Base-by-base conservation (phyloP, 1,139 yeast genomes). In the Yamadazyma aaseri region DNA sequence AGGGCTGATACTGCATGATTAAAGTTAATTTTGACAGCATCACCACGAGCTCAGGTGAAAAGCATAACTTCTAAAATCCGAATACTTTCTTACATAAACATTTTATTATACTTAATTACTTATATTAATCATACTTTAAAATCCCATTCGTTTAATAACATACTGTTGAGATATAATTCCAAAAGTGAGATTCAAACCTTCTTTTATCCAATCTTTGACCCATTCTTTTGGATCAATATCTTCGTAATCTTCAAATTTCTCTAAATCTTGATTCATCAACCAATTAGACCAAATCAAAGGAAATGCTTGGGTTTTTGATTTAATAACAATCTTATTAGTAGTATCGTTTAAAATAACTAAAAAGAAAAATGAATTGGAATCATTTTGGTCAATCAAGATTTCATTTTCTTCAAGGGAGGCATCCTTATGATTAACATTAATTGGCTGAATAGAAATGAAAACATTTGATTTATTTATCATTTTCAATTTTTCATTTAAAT, bases 141-240 rank as follows among this genome's bases (percentile, higher is more conserved):
- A 67, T 2, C 96, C 97, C 97, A 92, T 92, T 58, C 98, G 76
- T 57, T 79, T 82, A 34, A 90, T 79, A 28, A 92, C 95, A 56
- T 92, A 92, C 51, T 81, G 79, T 58, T 92, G 98, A 1, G 97
- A 95, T 24, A 86, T 65, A 1, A 86, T 83, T 7, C 96, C 97
- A 43, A 90, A 76, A 21, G 89, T 72, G 45, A 89, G 71, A 20
- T 80, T 79, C 36, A 92, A 67, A 0, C 96, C 95, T 47, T 85
- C 86, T 50, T 78, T 83, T 26, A 92, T 74, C 97, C 97, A 90
- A 40, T 79, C 92, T 34, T 77, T 73, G n/a, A 92, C 95, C 98
- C 98, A 92, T 45, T 86, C 96, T 34, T 87, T 72, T 9, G 97
- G 97, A 56, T 90, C 96, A 27, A 89, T 76, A 22, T 46, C 53